These are phyloP conservation scores for Pythium sukuiense DNA, from an alignment of 352 stramenopile species.

Conservation along the genomic window DNA sequence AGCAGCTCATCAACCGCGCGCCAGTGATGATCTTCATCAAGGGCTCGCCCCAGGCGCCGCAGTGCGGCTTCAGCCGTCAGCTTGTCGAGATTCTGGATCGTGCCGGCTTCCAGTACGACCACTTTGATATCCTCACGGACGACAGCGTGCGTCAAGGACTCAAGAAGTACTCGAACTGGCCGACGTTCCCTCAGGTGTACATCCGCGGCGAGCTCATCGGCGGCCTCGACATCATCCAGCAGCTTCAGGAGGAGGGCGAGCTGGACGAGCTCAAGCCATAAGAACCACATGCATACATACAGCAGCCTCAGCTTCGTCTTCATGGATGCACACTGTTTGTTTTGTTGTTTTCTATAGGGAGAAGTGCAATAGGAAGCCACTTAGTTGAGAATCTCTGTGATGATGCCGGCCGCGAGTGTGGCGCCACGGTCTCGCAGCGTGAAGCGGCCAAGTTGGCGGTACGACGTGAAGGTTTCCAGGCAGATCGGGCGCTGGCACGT, in stretches of 20 bases:
- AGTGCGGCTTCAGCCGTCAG: slow-evolving; percentile 96
- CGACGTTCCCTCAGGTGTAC: slow-evolving; percentile 98
- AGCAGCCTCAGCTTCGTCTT: neutral
- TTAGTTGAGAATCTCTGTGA: slow-evolving; percentile 80
- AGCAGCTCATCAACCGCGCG: slow-evolving; percentile 87
- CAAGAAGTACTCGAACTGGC: slow-evolving; percentile 98
- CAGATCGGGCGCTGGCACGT: slow-evolving; percentile 74
- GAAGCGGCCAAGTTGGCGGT: slow-evolving; percentile 80
- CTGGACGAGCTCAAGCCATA: slow-evolving; percentile 81
- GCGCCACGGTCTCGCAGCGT: slow-evolving; percentile 80
- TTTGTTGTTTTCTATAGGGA: slow-evolving; percentile 10
- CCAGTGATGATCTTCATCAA: slow-evolving; percentile 99
- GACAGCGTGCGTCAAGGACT: slow-evolving; percentile 95
- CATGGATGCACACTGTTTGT: neutral
- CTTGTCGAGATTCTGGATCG: slow-evolving; percentile 93
- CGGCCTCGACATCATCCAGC: slow-evolving; percentile 97
- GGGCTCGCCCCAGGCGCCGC: slow-evolving; percentile 87
- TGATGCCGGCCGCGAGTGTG: slow-evolving; percentile 83
- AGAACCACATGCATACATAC: neutral
- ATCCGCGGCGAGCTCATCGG: slow-evolving; percentile 96
- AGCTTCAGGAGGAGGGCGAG: slow-evolving; percentile 91
- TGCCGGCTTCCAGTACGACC: slow-evolving; percentile 91
- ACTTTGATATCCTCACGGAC: slow-evolving; percentile 98
- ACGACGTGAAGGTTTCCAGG: slow-evolving; percentile 77
- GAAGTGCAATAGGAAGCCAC: neutral